Conservation (phyloP, 208 protist genomes). For the Trichomonas tenax region DNA sequence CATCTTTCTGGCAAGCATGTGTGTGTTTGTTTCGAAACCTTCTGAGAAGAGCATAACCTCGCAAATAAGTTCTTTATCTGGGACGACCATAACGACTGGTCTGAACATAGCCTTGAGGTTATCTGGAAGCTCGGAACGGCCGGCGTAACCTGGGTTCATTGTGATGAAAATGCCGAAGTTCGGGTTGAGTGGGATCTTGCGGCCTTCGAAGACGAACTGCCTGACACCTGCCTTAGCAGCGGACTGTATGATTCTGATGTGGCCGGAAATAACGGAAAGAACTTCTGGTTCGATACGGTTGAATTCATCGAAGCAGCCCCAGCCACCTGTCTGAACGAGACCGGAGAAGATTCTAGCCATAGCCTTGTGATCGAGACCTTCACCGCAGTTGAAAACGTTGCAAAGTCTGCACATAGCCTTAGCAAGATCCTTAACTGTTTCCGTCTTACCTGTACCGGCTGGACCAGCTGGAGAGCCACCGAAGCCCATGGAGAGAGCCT, state of each 20-base stretch:
- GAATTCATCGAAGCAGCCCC: slow-evolving; percentile 98
- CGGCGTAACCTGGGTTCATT: slow-evolving; percentile 99
- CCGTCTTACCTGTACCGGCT: slow-evolving; percentile 62
- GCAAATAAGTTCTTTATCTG: slow-evolving; percentile 88
- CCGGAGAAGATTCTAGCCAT: slow-evolving; percentile 94
- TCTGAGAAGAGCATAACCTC: slow-evolving; percentile 98
- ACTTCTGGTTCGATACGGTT: slow-evolving; percentile 95
- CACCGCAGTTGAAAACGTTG: slow-evolving; percentile 93
- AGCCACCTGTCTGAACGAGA: slow-evolving; percentile 81
- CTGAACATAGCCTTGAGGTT: slow-evolving; percentile 97
- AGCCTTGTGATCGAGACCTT: slow-evolving; percentile 92
- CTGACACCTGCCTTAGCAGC: slow-evolving; percentile 62
- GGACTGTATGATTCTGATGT: slow-evolving; percentile 85
- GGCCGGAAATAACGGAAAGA: slow-evolving; percentile 87
- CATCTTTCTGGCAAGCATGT: slow-evolving; percentile 91
- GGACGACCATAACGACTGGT: slow-evolving; percentile 92
- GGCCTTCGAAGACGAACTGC: slow-evolving; percentile 63
- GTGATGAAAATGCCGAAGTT: slow-evolving; percentile 93
- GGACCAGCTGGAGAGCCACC: slow-evolving; percentile 53
- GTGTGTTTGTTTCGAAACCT: slow-evolving; percentile 63
- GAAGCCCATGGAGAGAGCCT: slow-evolving; percentile 84
- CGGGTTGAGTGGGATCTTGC: slow-evolving; percentile 55
- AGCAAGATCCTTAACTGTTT: slow-evolving; percentile 92
- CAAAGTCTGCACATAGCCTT: slow-evolving; percentile 85
- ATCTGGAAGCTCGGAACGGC: slow-evolving; percentile 88